Conservation (phyloP, 1,284 basidiomycete species). For the Pascua sp. region DNA sequence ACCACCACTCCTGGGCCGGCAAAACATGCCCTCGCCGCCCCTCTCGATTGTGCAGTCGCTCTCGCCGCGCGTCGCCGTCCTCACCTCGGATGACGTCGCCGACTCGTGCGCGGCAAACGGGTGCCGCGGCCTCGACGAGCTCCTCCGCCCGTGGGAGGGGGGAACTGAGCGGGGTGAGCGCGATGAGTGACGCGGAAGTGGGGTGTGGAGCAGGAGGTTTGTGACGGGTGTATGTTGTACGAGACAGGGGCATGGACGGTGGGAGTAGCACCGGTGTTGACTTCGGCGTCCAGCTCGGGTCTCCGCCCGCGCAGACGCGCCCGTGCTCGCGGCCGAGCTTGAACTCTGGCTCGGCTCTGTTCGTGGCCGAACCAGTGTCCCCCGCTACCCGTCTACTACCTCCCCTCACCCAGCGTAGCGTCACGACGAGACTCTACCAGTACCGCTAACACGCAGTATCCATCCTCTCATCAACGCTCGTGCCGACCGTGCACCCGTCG, state of each 20-base stretch:
- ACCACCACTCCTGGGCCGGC: neutral
- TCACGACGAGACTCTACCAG: neutral
- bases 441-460: conserved; percentile 33
- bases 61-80: conserved; percentile 47
- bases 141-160: conserved; percentile 49
- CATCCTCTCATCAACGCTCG: conserved; percentile 44
- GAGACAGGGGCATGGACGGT: too few species aligned
- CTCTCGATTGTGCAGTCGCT: conserved; percentile 46
- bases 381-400: too few species aligned
- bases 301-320: neutral
- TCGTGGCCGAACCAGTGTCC: neutral
- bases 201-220: too few species aligned
- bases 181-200: too few species aligned
- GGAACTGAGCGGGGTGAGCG: conserved; percentile 44
- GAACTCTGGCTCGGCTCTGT: neutral
- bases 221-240: too few species aligned
- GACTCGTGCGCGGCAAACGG: conserved; percentile 45
- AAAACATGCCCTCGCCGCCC: conserved; percentile 44
- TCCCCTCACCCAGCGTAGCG: neutral
- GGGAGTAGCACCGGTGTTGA: neutral
- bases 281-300: neutral
- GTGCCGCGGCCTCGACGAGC: conserved; percentile 46
- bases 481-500: conserved; percentile 45
- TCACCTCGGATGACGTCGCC: conserved; percentile 46
- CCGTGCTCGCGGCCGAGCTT: too few species aligned